A percentile compares a stretch with the other conserved stretches of the same genome.
phyloP scores from a whole-genome alignment of 2,329 filamentous ascomycete genomes.

The Penicillium brevicompactum region DNA sequence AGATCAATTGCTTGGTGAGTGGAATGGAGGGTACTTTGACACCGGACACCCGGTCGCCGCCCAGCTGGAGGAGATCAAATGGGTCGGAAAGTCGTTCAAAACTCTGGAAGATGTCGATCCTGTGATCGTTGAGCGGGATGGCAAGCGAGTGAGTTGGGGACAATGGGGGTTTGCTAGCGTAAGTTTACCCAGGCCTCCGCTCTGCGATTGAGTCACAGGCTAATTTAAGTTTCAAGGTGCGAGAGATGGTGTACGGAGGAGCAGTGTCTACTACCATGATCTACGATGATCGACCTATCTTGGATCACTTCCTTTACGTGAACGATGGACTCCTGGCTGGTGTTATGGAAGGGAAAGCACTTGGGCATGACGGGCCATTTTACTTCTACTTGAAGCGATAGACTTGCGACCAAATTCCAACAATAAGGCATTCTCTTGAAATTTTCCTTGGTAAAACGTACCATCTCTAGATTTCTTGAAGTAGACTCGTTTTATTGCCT shows the following conservation, averaged over 20 bases:
- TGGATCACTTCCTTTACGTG: conserved; percentile 12
- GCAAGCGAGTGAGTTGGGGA: background rate
- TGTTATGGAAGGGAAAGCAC: conserved; percentile 4
- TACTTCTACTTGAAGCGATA: background rate
- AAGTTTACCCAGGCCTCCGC: background rate
- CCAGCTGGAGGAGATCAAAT: conserved; percentile 3
- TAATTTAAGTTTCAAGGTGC: background rate
- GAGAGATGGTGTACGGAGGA: conserved; percentile 1
- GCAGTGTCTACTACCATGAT: conserved; percentile 12
- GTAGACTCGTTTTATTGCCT: no score
- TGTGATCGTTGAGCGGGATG: conserved; percentile 5
- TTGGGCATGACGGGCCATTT: background rate
- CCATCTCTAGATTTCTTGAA: no score
- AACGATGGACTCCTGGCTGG: conserved; percentile 11
- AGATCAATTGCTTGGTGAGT: conserved; percentile 2
- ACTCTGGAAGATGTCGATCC: conserved; percentile 8
- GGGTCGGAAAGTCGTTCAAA: conserved; percentile 11
- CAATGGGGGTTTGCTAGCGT: background rate
- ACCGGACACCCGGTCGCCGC: conserved; percentile 7
- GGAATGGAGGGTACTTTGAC: conserved; percentile 12
- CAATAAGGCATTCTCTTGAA: no score
- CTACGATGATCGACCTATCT: conserved; percentile 7
- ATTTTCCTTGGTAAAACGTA: no score
- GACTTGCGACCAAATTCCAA: no score
- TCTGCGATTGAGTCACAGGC: background rate